Evolutionary conservation across 1,284 basidiomycete genomes (phyloP).

Genomic region (Ustilago tritici): DNA sequence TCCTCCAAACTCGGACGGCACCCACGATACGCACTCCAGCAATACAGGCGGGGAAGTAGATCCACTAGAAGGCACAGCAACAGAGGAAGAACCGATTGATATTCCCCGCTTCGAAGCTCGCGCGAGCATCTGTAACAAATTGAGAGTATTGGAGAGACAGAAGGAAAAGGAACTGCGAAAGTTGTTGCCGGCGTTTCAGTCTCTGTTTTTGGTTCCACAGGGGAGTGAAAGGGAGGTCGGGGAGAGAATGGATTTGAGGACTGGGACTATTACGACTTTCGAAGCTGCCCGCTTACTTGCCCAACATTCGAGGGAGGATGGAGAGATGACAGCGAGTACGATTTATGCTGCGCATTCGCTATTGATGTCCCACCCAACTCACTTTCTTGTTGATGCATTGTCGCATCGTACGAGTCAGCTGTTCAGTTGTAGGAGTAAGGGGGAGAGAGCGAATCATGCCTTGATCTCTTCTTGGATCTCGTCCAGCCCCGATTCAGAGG

Average conservation of each 20-base stretch:
- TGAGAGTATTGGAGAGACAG: slow-evolving; percentile 35
- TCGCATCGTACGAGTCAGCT: slow-evolving; percentile 75
- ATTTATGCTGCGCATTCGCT: slow-evolving; percentile 80
- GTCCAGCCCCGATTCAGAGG: slow-evolving; percentile 32
- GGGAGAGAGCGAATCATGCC: slow-evolving; percentile 76
- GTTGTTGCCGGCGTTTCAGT: slow-evolving; percentile 43
- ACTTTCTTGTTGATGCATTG: slow-evolving; percentile 77
- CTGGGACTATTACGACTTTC: slow-evolving; percentile 41
- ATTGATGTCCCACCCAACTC: slow-evolving; percentile 76
- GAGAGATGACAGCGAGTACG: slow-evolving; percentile 37
- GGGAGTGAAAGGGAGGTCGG: background rate
- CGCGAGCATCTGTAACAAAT: slow-evolving; percentile 42
- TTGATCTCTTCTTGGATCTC: slow-evolving; percentile 75
- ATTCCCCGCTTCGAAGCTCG: slow-evolving; percentile 36
- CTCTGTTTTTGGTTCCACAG: slow-evolving; percentile 36
- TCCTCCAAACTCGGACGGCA: slow-evolving; percentile 18
- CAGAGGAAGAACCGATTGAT: slow-evolving; percentile 38
- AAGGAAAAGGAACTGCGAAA: slow-evolving; percentile 47
- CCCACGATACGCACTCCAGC: slow-evolving; percentile 21
- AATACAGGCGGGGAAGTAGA: slow-evolving; percentile 4
- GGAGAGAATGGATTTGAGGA: slow-evolving; percentile 37
- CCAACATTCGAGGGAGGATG: slow-evolving; percentile 14
- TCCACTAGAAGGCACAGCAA: slow-evolving; percentile 14
- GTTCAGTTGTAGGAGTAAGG: slow-evolving; percentile 79
- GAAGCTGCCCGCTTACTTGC: slow-evolving; percentile 29